These are phyloP conservation scores for Paramecium tetraurelia DNA, from an alignment of 73 alveolate genomes.

Conservation along the genomic window DNA sequence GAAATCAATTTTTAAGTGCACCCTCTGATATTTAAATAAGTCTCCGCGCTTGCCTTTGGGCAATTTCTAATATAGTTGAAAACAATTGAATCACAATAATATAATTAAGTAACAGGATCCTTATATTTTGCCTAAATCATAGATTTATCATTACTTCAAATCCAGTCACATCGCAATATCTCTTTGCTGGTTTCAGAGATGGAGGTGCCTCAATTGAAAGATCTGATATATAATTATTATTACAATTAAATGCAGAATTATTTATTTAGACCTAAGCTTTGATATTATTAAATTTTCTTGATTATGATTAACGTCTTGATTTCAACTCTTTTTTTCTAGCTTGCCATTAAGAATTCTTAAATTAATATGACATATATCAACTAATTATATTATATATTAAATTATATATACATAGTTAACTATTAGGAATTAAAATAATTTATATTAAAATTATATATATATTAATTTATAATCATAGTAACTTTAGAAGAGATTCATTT, in stretches of 20 bases:
- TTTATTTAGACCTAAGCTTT: neutral
- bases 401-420: too few relatives aligned
- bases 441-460: too few relatives aligned
- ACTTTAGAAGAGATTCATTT: too few relatives aligned
- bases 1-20: constrained; percentile 8
- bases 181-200: constrained; percentile 25
- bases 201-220: constrained; percentile 48
- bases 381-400: neutral
- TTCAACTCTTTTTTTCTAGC: constrained; percentile 14
- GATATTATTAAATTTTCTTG: neutral
- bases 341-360: constrained; percentile 27
- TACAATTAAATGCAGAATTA: constrained; percentile 37
- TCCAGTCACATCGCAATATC: constrained; percentile 45
- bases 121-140: constrained; percentile 13
- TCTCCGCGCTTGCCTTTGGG: neutral
- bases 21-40: constrained; percentile 42
- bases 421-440: too few relatives aligned
- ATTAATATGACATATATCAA: neutral
- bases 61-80: constrained; percentile 4
- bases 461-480: too few relatives aligned
- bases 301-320: neutral
- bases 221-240: neutral
- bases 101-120: constrained; percentile 13
- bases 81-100: neutral
- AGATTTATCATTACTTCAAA: neutral